These are phyloP conservation scores for Geotrichum reessii DNA, from an alignment of 1,139 yeast genomes.

Conservation along the genomic window DNA sequence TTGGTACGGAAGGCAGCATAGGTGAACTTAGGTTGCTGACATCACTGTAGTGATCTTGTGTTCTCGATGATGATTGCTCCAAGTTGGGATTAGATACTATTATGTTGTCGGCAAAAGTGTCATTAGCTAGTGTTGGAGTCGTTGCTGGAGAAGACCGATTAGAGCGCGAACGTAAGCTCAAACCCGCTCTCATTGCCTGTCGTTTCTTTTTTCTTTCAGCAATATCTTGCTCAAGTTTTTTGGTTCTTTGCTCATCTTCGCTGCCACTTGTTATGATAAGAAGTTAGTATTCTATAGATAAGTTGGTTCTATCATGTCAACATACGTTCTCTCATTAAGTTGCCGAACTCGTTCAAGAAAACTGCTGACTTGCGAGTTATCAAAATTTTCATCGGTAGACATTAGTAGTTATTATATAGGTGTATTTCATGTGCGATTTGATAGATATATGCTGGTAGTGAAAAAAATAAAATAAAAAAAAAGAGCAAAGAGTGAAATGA, in stretches of 20 bases:
- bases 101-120: not conserved
- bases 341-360: slow-evolving; percentile 35
- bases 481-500: not conserved
- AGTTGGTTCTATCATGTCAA: slow-evolving; percentile 1
- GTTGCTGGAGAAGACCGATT: not conserved
- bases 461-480: not conserved
- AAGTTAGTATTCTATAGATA: not conserved
- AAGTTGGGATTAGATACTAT: not conserved
- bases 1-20: not conserved
- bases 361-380: slow-evolving; percentile 32
- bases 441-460: not conserved
- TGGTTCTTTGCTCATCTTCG: slow-evolving; percentile 37
- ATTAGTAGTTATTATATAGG: not conserved
- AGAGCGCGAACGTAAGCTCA: slow-evolving; percentile 2
- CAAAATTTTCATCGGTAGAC: not conserved
- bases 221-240: slow-evolving; percentile 35
- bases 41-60: not conserved
- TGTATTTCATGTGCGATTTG: not conserved
- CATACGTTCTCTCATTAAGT: slow-evolving; percentile 34
- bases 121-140: not conserved
- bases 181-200: slow-evolving; percentile 30
- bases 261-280: slow-evolving; percentile 26
- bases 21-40: not conserved
- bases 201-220: slow-evolving; percentile 33
- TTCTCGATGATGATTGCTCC: not conserved